Conservation (phyloP, 129 eudicot species). For the Scalesia atractyloides region DNA sequence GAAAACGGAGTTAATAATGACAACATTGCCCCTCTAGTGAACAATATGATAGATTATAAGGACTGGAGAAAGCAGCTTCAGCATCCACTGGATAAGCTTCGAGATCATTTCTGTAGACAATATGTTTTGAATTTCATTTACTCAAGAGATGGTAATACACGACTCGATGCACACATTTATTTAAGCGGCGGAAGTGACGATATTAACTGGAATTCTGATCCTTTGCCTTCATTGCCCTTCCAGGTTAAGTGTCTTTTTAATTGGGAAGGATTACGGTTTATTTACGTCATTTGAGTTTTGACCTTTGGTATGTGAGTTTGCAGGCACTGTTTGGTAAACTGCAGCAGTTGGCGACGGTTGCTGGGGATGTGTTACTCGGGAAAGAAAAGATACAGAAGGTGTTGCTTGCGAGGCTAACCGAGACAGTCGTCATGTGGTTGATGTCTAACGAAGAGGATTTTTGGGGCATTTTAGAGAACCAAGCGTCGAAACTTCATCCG, state of each 20-base stretch:
- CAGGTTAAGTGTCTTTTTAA: slow-evolving; percentile 51
- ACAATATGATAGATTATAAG: slow-evolving; percentile 60
- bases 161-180: slow-evolving; percentile 82
- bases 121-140: slow-evolving; percentile 82
- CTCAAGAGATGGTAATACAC: slow-evolving; percentile 86
- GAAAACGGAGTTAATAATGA: slow-evolving; percentile 40
- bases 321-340: slow-evolving; percentile 94
- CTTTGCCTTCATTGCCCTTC: slow-evolving; percentile 94
- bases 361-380: slow-evolving; percentile 91
- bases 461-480: slow-evolving; percentile 83
- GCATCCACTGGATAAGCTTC: slow-evolving; percentile 83
- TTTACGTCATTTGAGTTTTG: neutral
- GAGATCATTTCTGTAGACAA: slow-evolving; percentile 88
- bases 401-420: slow-evolving; percentile 89
- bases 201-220: slow-evolving; percentile 64
- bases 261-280: neutral
- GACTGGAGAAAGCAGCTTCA: slow-evolving; percentile 97
- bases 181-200: slow-evolving; percentile 62
- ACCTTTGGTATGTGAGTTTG: slow-evolving; percentile 12
- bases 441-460: slow-evolving; percentile 83
- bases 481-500: slow-evolving; percentile 64
- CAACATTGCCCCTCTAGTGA: slow-evolving; percentile 38
- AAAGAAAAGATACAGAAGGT: slow-evolving; percentile 88
- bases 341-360: slow-evolving; percentile 92
- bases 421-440: slow-evolving; percentile 89